Evolutionary conservation across 2,329 filamentous ascomycete species (phyloP).

Genomic region (Talaromyces sp.): DNA sequence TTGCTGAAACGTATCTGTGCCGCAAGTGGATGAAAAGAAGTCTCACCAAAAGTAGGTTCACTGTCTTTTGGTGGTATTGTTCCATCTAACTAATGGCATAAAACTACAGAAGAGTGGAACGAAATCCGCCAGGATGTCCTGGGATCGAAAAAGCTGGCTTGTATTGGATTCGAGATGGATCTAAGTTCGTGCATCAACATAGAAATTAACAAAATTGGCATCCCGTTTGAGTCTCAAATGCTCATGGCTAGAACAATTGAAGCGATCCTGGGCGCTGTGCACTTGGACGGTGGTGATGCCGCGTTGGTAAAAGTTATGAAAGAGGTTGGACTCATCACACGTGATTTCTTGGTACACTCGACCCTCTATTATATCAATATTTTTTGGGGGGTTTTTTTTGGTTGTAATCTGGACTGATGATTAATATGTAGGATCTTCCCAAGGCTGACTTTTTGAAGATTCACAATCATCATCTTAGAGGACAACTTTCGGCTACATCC

Average conservation of each 20-base stretch:
- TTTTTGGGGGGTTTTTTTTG: neutral
- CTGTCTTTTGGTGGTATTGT: neutral
- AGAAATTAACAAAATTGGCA: neutral
- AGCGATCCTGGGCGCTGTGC: constrained; percentile 4
- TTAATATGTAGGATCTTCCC: neutral
- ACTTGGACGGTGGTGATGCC: constrained; percentile 2
- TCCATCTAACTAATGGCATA: too few relatives aligned
- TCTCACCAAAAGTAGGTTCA: neutral
- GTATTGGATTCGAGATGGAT: neutral
- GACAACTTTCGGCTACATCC: too few relatives aligned
- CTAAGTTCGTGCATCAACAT: neutral
- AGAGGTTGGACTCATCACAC: neutral
- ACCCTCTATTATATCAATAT: too few relatives aligned
- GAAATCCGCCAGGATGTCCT: neutral
- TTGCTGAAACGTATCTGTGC: neutral
- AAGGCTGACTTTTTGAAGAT: too few relatives aligned
- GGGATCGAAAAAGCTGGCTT: neutral
- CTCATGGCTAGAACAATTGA: constrained; percentile 6
- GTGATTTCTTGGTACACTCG: neutral
- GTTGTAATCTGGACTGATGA: neutral
- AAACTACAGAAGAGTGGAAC: neutral
- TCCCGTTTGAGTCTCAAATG: neutral
- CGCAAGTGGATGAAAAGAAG: neutral
- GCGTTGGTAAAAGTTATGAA: constrained; percentile 1
- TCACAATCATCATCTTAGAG: too few relatives aligned